Conservation (phyloP, 371 early-diverging fungal genomes). For the Apophysomyces elegans region DNA sequence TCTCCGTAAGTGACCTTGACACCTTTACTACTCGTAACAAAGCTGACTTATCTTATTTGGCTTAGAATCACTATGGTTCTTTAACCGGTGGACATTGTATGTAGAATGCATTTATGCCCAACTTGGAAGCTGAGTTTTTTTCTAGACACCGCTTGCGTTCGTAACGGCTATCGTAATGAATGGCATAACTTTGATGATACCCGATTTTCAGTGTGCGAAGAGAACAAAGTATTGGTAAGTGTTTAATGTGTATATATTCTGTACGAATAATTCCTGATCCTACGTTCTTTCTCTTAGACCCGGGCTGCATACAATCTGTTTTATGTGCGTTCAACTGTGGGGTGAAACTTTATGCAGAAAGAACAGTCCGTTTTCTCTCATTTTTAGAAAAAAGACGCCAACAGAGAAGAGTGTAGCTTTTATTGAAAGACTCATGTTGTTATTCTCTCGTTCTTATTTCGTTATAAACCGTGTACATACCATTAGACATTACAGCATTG, state of each 20-base stretch:
- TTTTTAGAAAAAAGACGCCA: background rate
- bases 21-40: too few species aligned
- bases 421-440: constrained; percentile 4
- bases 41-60: background rate
- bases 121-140: background rate
- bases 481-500: constrained; percentile 1
- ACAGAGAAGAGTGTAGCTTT: too few species aligned
- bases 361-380: background rate
- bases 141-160: constrained; percentile 85
- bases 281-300: constrained; percentile 14
- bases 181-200: constrained; percentile 97
- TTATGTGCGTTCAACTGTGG: constrained; percentile 37
- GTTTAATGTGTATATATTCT: background rate
- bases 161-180: constrained; percentile 73
- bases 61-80: constrained; percentile 88
- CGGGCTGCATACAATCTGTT: constrained; percentile 41
- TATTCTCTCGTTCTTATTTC: background rate
- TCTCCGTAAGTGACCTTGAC: constrained; percentile 64
- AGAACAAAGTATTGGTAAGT: constrained; percentile 66
- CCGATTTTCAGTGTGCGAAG: constrained; percentile 70
- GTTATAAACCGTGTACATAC: constrained; percentile 2
- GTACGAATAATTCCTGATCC: background rate
- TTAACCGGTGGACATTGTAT: constrained; percentile 90
- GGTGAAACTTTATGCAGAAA: constrained; percentile 7
- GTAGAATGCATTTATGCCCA: constrained; percentile 4